These are phyloP conservation scores for Pseudevernia furfuracea DNA, from an alignment of 495 filamentous ascomycete species.

Conservation along the genomic window DNA sequence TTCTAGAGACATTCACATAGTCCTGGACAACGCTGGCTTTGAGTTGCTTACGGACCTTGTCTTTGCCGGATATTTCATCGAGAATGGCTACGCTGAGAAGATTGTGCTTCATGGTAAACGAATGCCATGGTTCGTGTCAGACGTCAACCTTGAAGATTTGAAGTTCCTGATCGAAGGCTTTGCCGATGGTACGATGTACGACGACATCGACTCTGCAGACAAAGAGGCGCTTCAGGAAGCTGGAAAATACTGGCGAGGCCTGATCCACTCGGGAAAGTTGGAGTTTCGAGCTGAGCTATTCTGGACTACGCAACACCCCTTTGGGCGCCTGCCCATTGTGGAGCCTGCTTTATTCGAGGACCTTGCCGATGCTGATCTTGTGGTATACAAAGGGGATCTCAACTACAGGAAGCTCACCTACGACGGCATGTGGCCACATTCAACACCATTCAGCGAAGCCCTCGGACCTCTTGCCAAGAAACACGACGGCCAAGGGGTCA, in stretches of 20 bases:
- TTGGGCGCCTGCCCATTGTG: constrained; percentile 67
- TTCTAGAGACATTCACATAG: constrained; percentile 75
- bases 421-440: constrained; percentile 81
- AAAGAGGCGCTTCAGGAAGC: constrained; percentile 46
- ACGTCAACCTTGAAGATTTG: constrained; percentile 83
- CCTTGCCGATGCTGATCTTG: constrained; percentile 71
- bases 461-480: constrained; percentile 73
- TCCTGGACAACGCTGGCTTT: constrained; percentile 93
- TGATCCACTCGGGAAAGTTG: constrained; percentile 72
- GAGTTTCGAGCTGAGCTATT: constrained; percentile 71
- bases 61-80: constrained; percentile 76
- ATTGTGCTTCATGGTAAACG: constrained; percentile 85
- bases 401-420: constrained; percentile 87
- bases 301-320: constrained; percentile 81
- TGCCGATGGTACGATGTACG: constrained; percentile 61
- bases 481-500: constrained; percentile 55
- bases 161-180: constrained; percentile 65
- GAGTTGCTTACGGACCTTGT: constrained; percentile 91
- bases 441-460: constrained; percentile 77
- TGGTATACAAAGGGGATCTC: constrained; percentile 91
- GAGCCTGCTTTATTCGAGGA: constrained; percentile 62
- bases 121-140: constrained; percentile 95
- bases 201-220: constrained; percentile 59
- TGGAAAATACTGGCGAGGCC: constrained; percentile 57
- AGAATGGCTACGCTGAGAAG: constrained; percentile 67